Percentiles rank a stretch among this genome's conserved stretches.
These are phyloP conservation scores for Leavenworthia alabamica DNA, from an alignment of 345 rosid genomes.

Conservation along the genomic window DNA sequence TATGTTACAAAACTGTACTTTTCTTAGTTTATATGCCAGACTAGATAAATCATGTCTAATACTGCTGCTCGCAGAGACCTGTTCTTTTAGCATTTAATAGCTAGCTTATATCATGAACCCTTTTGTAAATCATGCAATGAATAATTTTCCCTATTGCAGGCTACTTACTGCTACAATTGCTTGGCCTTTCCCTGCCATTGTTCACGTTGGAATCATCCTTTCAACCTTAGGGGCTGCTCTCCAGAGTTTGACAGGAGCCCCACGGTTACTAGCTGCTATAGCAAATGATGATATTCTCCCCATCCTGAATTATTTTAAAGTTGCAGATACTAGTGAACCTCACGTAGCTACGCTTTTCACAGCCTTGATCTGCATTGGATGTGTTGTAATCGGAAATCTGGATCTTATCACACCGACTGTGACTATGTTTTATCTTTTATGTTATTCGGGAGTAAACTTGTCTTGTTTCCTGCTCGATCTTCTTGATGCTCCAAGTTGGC, in stretches of 20 bases:
- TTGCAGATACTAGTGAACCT: slow-evolving; percentile 84
- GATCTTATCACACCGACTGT: slow-evolving; percentile 96
- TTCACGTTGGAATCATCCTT: slow-evolving; percentile 86
- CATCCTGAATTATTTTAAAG: slow-evolving; percentile 90
- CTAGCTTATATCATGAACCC: neutral
- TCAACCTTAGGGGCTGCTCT: slow-evolving; percentile 99
- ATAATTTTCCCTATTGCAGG: slow-evolving; percentile 39
- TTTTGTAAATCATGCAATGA: neutral
- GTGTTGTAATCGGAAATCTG: slow-evolving; percentile 91
- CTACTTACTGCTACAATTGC: slow-evolving; percentile 91
- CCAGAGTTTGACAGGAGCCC: slow-evolving; percentile 97
- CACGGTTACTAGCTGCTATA: slow-evolving; percentile 97
- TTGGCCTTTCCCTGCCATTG: slow-evolving; percentile 85
- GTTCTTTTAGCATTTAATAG: neutral
- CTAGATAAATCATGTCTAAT: slow-evolving; percentile 5
- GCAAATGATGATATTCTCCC: slow-evolving; percentile 99
- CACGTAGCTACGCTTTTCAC: slow-evolving; percentile 88
- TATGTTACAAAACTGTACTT: neutral
- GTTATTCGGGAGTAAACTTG: slow-evolving; percentile 95
- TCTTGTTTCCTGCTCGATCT: slow-evolving; percentile 99
- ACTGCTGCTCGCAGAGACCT: slow-evolving; percentile 5
- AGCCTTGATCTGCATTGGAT: slow-evolving; percentile 74
- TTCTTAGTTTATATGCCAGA: neutral
- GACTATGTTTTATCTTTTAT: slow-evolving; percentile 96
- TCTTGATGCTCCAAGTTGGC: slow-evolving; percentile 99